Evolutionary conservation across 306 rosid genomes (phyloP).

Genomic region (Heteromeles arbutifolia): DNA sequence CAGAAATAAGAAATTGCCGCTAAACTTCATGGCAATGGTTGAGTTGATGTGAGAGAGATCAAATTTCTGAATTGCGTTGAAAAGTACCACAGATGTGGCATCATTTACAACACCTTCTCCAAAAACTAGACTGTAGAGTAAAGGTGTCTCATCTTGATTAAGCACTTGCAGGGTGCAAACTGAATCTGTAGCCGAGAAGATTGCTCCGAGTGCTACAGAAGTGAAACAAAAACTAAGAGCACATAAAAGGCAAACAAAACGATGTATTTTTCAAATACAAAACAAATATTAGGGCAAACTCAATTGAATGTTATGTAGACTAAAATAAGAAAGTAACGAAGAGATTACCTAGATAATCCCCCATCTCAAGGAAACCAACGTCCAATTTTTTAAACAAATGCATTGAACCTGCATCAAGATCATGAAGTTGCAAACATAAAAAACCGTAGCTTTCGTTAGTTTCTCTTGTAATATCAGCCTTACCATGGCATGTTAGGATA

Average conservation of each 20-base stretch:
- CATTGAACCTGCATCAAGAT: constrained; percentile 46
- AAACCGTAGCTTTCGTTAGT: neutral
- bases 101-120: constrained; percentile 76
- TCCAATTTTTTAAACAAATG: constrained; percentile 40
- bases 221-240: neutral
- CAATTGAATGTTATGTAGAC: neutral
- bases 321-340: constrained; percentile 1
- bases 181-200: constrained; percentile 62
- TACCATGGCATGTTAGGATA: neutral
- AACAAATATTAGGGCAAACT: neutral
- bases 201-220: constrained; percentile 61
- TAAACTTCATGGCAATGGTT: constrained; percentile 23
- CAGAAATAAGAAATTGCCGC: constrained; percentile 31
- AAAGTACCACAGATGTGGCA: constrained; percentile 66
- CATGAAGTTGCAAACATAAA: constrained; percentile 10
- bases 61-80: constrained; percentile 54
- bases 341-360: constrained; percentile 55
- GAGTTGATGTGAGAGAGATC: constrained; percentile 50
- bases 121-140: constrained; percentile 57
- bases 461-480: neutral
- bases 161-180: constrained; percentile 70
- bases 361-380: constrained; percentile 37
- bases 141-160: constrained; percentile 68
- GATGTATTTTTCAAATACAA: neutral
- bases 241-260: neutral